phyloP scores from a whole-genome alignment of 2,329 filamentous ascomycete species.

The Cladorrhinum sp. region DNA sequence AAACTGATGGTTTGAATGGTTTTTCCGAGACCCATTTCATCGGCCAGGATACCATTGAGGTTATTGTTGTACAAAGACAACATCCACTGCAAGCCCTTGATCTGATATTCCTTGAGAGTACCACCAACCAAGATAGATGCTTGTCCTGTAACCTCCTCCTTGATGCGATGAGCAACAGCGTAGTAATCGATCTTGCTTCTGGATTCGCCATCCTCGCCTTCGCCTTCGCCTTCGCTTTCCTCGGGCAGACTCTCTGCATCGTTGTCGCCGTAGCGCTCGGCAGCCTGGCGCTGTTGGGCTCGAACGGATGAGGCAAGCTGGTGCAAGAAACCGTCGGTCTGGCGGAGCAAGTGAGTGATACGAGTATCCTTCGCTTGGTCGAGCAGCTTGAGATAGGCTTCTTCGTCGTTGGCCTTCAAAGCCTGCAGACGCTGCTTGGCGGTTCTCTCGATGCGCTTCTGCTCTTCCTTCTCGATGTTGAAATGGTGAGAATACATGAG shows the following conservation, averaged over 20 bases:
- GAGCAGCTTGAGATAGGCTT: constrained; percentile 95
- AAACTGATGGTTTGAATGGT: constrained; percentile 98
- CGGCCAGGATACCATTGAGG: constrained; percentile 94
- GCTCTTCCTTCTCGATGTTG: constrained; percentile 98
- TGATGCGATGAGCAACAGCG: constrained; percentile 91
- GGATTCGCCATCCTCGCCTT: constrained; percentile 64
- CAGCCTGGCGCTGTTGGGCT: constrained; percentile 81
- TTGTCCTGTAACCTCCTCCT: constrained; percentile 84
- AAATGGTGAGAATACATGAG: constrained; percentile 88
- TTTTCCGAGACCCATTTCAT: constrained; percentile 99
- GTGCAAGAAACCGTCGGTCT: constrained; percentile 95
- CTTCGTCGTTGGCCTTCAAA: constrained; percentile 97
- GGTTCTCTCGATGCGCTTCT: constrained; percentile 95
- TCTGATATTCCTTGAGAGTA: constrained; percentile 91
- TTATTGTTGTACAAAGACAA: constrained; percentile 99
- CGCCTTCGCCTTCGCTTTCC: constrained; percentile 59
- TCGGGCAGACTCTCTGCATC: constrained; percentile 59
- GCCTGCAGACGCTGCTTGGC: constrained; percentile 99
- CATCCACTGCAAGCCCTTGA: constrained; percentile 99
- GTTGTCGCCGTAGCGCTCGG: constrained; percentile 72
- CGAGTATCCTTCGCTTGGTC: constrained; percentile 99
- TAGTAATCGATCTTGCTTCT: constrained; percentile 95
- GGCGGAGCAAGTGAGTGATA: constrained; percentile 94
- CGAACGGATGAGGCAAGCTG: constrained; percentile 94
- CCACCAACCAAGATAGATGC: constrained; percentile 86